Conservation (phyloP, 225 moss, liverwort and hornwort genomes). For the Thuidium tamariscinum region DNA sequence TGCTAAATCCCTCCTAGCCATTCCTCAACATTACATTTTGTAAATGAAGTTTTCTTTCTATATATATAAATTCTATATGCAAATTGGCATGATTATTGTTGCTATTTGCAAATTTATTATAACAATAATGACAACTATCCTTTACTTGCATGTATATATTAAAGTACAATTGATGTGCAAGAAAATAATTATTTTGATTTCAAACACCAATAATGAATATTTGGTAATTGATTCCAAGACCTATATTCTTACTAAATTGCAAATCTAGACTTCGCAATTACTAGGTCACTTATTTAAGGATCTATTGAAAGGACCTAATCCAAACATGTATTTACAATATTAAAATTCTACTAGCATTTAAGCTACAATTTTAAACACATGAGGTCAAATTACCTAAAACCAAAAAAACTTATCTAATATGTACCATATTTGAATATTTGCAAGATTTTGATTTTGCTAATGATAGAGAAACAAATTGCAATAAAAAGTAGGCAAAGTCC, state of each 20-base stretch:
- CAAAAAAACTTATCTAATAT: neutral
- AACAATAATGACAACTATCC: neutral
- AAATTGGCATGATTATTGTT: neutral
- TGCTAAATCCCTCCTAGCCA: accelerated
- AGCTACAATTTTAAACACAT: neutral
- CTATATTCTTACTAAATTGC: too few relatives aligned
- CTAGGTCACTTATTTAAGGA: neutral
- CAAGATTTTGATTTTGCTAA: too few relatives aligned
- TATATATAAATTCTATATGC: neutral
- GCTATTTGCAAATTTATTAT: neutral
- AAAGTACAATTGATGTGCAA: neutral
- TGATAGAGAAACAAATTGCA: too few relatives aligned
- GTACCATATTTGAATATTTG: neutral
- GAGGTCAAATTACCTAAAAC: neutral
- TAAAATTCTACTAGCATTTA: neutral
- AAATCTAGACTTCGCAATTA: neutral
- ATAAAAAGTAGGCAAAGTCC: too few relatives aligned
- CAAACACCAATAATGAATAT: neutral
- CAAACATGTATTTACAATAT: neutral
- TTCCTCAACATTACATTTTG: neutral
- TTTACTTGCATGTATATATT: neutral
- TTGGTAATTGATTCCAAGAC: neutral
- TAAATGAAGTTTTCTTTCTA: neutral
- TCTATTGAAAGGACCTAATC: neutral
- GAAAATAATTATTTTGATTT: neutral